phyloP scores from a whole-genome alignment of 208 protist species.

The Wallacemonas sp. region DNA sequence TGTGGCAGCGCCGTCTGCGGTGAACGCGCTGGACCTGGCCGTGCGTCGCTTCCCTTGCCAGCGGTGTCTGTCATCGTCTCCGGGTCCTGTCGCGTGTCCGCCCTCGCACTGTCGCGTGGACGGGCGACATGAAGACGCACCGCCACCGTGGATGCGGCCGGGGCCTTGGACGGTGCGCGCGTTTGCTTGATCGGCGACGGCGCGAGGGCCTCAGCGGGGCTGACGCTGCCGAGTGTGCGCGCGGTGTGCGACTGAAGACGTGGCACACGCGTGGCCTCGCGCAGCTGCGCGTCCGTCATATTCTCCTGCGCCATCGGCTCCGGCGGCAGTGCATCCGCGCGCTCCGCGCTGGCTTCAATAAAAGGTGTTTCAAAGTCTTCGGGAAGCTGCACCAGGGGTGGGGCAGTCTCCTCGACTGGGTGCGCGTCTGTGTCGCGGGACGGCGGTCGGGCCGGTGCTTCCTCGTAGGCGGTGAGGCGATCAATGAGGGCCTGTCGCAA shows the following conservation, averaged over 20 bases:
- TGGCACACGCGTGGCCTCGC: slow-evolving; percentile 16
- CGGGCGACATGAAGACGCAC: too few relatives aligned
- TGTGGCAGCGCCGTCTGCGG: too few relatives aligned
- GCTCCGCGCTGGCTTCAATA: slow-evolving; percentile 24
- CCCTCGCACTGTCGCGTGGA: too few relatives aligned
- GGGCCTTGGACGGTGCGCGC: not conserved
- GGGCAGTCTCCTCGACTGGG: not conserved
- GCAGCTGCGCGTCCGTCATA: slow-evolving; percentile 22
- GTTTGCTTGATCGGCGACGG: slow-evolving; percentile 3
- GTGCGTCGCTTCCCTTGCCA: too few relatives aligned
- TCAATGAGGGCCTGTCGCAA: slow-evolving; percentile 45
- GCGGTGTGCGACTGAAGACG: slow-evolving; percentile 13
- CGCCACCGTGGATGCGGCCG: not conserved
- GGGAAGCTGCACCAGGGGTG: slow-evolving; percentile 29
- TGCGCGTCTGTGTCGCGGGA: not conserved
- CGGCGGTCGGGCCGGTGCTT: too few relatives aligned
- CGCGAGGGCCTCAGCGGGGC: not conserved
- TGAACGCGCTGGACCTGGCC: not conserved
- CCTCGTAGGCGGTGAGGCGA: slow-evolving; percentile 36
- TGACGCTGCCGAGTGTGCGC: not conserved
- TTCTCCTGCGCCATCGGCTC: slow-evolving; percentile 9
- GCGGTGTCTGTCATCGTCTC: too few relatives aligned
- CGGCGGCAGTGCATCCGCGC: slow-evolving; percentile 9
- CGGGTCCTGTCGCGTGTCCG: too few relatives aligned
- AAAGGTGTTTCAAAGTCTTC: slow-evolving; percentile 48